phyloP scores from a whole-genome alignment of 768 basidiomycete species.

The Xanthoconium stramineum region DNA sequence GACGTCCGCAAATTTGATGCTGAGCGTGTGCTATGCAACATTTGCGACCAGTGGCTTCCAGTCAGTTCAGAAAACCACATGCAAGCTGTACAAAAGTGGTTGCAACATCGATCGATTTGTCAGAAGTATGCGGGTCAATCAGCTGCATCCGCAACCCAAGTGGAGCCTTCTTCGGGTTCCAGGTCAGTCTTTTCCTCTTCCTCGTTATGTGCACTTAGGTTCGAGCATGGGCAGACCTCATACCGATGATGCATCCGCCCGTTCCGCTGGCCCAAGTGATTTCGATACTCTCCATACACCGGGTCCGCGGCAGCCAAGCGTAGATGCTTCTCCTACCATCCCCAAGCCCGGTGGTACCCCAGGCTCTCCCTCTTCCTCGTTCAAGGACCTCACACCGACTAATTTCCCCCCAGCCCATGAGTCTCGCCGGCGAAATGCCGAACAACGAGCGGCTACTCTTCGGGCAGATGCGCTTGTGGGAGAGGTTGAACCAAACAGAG shows the following conservation, averaged over 20 bases:
- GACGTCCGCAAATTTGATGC: constrained; percentile 74
- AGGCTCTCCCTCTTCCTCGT: constrained; percentile 36
- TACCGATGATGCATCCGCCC: constrained; percentile 28
- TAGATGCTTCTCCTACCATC: constrained; percentile 2
- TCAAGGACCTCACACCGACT: constrained; percentile 57
- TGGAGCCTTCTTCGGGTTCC: constrained; percentile 23
- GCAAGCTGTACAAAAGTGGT: constrained; percentile 63
- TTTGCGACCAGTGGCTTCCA: constrained; percentile 67
- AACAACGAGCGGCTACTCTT: constrained; percentile 72
- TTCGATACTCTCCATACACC: constrained; percentile 19
- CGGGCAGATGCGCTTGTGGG: constrained; percentile 62
- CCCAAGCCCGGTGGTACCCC: constrained; percentile 20
- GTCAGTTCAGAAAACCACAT: constrained; percentile 59
- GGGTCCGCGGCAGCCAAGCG: constrained; percentile 15
- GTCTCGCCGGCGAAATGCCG: constrained; percentile 70
- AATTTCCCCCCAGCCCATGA: constrained; percentile 60
- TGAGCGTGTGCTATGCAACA: constrained; percentile 65
- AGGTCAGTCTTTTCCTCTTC: constrained; percentile 17
- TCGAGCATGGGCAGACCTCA: constrained; percentile 6
- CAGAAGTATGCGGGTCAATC: constrained; percentile 32
- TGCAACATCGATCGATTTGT: constrained; percentile 57
- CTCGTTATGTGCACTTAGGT: not conserved
- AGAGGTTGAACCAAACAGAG: constrained; percentile 69
- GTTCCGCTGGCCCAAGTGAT: constrained; percentile 27
- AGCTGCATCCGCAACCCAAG: constrained; percentile 7